Conservation (phyloP, 805 yeast species). For the Zygoascus biomembranicola region DNA sequence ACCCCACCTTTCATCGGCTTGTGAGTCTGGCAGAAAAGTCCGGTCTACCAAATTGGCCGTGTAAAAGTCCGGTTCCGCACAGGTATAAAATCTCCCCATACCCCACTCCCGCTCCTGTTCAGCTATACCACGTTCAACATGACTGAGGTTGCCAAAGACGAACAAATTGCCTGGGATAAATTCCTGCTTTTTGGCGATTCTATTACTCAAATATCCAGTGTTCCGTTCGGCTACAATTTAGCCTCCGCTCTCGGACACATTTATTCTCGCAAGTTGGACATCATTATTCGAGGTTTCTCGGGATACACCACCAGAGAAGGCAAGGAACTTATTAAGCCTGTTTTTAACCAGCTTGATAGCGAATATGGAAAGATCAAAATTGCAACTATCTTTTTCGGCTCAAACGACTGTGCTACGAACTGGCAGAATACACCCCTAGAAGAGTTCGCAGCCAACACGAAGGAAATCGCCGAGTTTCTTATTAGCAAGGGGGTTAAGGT, state of each 20-base stretch:
- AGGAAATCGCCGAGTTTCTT: slow-evolving; percentile 35
- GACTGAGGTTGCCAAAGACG: background rate
- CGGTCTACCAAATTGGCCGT: too few species aligned
- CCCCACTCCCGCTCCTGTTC: too few species aligned
- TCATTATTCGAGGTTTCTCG: slow-evolving; percentile 64
- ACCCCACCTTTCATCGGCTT: too few species aligned
- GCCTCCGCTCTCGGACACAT: slow-evolving; percentile 39
- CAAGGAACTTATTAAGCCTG: slow-evolving; percentile 37
- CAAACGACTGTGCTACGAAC: slow-evolving; percentile 58
- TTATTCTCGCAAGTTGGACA: slow-evolving; percentile 46
- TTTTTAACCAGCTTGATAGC: slow-evolving; percentile 42
- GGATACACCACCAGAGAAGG: slow-evolving; percentile 72
- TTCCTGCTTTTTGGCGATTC: slow-evolving; percentile 54
- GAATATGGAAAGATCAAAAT: slow-evolving; percentile 27
- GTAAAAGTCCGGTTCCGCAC: too few species aligned
- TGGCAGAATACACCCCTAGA: slow-evolving; percentile 40
- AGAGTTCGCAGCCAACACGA: slow-evolving; percentile 42
- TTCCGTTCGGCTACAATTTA: slow-evolving; percentile 35
- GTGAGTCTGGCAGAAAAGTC: too few species aligned
- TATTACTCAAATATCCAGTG: slow-evolving; percentile 48
- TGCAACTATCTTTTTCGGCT: slow-evolving; percentile 64
- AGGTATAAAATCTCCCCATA: too few species aligned
- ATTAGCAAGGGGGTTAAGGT: slow-evolving; percentile 38
- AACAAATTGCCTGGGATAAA: background rate
- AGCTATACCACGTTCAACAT: background rate